Evolutionary conservation across 2,329 filamentous ascomycete genomes (phyloP), one percentile per base, ranked within the genome.

Genomic region (Fusarium subglutinans): DNA sequence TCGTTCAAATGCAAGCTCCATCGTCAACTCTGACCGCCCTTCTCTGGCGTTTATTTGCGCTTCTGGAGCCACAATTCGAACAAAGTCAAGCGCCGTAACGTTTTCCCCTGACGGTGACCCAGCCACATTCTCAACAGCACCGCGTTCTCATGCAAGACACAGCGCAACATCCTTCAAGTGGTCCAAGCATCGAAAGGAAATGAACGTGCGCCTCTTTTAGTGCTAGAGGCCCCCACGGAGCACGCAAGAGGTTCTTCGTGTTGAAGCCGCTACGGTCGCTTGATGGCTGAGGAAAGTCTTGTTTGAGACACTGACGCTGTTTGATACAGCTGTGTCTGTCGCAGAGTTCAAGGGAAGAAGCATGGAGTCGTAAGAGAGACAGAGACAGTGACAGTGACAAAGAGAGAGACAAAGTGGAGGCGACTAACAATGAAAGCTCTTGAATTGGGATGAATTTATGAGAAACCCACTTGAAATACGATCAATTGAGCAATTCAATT

Each of bases 121-220:
- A 66, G 68, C 66, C 66, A 59, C 66, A 41, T 30, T 20, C 33
- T 33, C 41, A n/a, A 57, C 68, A 60, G 58, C 59, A 70, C 43
- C 24, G 33, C 18, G 43, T 48, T 41, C 37, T 66, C 43, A 51
- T 70, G 60, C 50, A 70, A 35, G 67, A 45, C 50, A 56, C 37
- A 51, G 26, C 37, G 64, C 64, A 64, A 20, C 30, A 57, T 67
- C 66, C 67, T 20, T 44, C 30, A 18, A 44, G 45, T 58, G 69
- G 69, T 54, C 69, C 61, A 67, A 62, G 67, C 67, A 62, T 30
- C 55, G 17, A 69, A 55, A 65, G 53, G 70, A 73, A 73, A 73
- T 73, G 70, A 73, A 68, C 48, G 30, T 60, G 47, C 51, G 64
- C 51, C 30, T 65, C 45, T 70, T 70, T 40, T 71, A 71, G 69